phyloP scores from a whole-genome alignment of 1,284 basidiomycete genomes.

The Amylostereum areolatum region DNA sequence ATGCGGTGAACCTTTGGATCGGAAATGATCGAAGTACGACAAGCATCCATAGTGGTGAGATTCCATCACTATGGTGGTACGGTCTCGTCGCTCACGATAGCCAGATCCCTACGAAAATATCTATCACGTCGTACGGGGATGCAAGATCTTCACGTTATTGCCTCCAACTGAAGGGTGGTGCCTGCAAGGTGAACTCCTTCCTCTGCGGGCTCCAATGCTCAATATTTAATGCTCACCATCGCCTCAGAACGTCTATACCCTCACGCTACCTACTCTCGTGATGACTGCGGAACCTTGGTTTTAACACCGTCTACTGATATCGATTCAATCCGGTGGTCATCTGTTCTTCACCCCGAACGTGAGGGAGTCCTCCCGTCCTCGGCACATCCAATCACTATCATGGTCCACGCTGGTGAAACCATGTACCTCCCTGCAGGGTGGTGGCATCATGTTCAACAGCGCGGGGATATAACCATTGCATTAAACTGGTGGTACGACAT shows the following conservation, averaged over 20 bases:
- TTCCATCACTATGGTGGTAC: not conserved
- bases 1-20: conserved; percentile 91
- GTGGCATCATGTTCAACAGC: conserved; percentile 84
- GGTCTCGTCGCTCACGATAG: not conserved
- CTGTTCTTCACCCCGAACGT: conserved; percentile 50
- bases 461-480: conserved; percentile 61
- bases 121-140: conserved; percentile 79
- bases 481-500: conserved; percentile 89
- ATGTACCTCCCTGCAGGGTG: conserved; percentile 87
- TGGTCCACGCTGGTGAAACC: conserved; percentile 66
- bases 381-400: conserved; percentile 61
- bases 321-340: conserved; percentile 66
- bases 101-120: conserved; percentile 90
- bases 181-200: conserved; percentile 52
- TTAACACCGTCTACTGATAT: conserved; percentile 39
- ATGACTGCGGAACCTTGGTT: conserved; percentile 27
- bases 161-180: conserved; percentile 86
- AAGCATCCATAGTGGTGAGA: conserved; percentile 77
- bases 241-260: conserved; percentile 58
- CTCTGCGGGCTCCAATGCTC: conserved; percentile 7
- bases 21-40: conserved; percentile 74
- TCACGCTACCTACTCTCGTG: conserved; percentile 59
- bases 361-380: conserved; percentile 38
- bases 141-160: conserved; percentile 80
- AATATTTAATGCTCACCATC: not conserved